Conservation (phyloP, 2,329 filamentous ascomycete species). For the Gnomoniopsis sp. region DNA sequence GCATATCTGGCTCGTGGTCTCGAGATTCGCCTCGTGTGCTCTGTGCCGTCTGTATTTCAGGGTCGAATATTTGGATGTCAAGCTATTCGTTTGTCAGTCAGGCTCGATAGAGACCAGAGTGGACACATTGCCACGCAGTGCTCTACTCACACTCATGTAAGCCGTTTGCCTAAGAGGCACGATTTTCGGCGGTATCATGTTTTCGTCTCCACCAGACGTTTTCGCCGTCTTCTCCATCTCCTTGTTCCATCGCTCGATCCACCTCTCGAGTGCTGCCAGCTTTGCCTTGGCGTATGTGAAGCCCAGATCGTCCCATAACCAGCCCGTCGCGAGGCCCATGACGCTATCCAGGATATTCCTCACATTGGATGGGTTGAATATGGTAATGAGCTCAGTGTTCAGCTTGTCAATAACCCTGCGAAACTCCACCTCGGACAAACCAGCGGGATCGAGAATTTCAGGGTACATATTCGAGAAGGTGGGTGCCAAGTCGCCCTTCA, state of each 20-base stretch:
- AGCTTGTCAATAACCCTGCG: conserved; percentile 76
- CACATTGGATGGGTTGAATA: conserved; percentile 74
- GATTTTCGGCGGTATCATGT: conserved; percentile 61
- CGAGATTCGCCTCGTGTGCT: conserved; percentile 31
- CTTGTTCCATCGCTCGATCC: conserved; percentile 84
- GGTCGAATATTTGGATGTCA: conserved; percentile 78
- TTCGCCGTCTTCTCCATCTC: conserved; percentile 59
- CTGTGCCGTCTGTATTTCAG: conserved; percentile 59
- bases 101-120: background rate
- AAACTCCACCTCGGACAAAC: conserved; percentile 83
- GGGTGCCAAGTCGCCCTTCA: conserved; percentile 83
- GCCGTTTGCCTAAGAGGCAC: conserved; percentile 78
- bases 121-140: background rate
- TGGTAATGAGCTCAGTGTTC: conserved; percentile 71
- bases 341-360: conserved; percentile 78
- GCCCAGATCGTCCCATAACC: conserved; percentile 91
- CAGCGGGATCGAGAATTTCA: conserved; percentile 83
- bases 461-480: conserved; percentile 95
- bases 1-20: conserved; percentile 9
- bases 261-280: conserved; percentile 68
- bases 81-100: conserved; percentile 47
- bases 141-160: conserved; percentile 70
- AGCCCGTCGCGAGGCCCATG: conserved; percentile 80
- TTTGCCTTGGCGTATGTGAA: conserved; percentile 71
- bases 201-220: conserved; percentile 46